phyloP scores from a whole-genome alignment of 2,329 filamentous ascomycete genomes.

The Pseudonectria buxi region DNA sequence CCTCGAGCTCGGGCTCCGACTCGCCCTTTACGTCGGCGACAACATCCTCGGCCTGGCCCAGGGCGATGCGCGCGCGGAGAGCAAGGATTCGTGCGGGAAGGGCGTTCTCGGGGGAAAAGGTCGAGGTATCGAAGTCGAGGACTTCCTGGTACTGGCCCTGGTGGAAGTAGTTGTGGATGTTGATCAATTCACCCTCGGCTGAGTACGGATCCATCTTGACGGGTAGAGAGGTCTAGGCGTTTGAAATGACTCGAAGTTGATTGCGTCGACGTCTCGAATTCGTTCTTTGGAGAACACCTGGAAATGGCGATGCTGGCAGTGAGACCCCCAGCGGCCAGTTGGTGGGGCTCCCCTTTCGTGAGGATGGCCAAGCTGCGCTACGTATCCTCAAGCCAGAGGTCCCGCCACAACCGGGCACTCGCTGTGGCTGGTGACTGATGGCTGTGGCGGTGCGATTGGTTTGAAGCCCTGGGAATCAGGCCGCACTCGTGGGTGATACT shows the following conservation, averaged over 20 bases:
- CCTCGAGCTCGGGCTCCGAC: conserved; percentile 65
- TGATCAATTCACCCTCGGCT: conserved; percentile 64
- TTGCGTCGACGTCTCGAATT: too few relatives aligned
- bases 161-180: conserved; percentile 64
- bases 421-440: too few relatives aligned
- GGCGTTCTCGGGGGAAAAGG: conserved; percentile 71
- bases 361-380: background rate
- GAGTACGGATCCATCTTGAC: conserved; percentile 62
- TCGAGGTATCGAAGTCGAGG: conserved; percentile 74
- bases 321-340: too few relatives aligned
- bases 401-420: too few relatives aligned
- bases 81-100: conserved; percentile 70
- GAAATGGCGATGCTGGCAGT: too few relatives aligned
- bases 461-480: conserved; percentile 20
- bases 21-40: conserved; percentile 59
- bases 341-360: too few relatives aligned
- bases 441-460: conserved; percentile 12
- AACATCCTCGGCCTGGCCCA: conserved; percentile 70
- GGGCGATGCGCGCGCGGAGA: conserved; percentile 75
- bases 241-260: background rate
- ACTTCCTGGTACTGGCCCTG: conserved; percentile 83
- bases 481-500: conserved; percentile 17
- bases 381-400: too few relatives aligned
- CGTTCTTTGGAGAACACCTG: too few relatives aligned
- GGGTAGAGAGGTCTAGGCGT: conserved; percentile 10